Base-by-base conservation (phyloP, 768 basidiomycete genomes). In the Serendipita sp. region DNA sequence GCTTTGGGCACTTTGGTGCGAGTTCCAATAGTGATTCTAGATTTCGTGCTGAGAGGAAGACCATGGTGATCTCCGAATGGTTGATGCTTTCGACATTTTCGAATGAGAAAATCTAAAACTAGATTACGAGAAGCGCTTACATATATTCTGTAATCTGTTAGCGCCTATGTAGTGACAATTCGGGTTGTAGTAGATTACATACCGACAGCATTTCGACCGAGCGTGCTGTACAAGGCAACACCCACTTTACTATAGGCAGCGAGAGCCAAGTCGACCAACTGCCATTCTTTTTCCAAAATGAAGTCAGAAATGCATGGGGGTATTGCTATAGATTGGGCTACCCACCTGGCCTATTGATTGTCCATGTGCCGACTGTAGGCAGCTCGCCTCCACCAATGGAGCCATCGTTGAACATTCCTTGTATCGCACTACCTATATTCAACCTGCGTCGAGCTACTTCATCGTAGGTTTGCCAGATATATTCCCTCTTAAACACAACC, bases 131-230 rank as follows among this genome's bases (percentile, higher is more conserved):
- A 53, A 22, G 2, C 24, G 31, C 71, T 70, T 78, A 89, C 88
- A 89, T 86, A 71, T 83, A 88, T 74, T 86, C 88, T 90, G 68
- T 13, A 45, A 56, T 11, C 11, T 11, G 31, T 22, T 22, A 50
- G 20, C 20, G 28, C 5, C 17, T 9, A 28, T 58, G 4, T 58
- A 13, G 28, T n/a, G n/a, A n/a, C n/a, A n/a, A n/a, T 22, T 22
- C 24, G 1, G 53, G 14, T 1, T 5, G 45, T 17, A 5, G n/a
- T 48, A 20, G 7, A 43, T 5, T 33, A 70, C 86, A 72, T 68
- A 89, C 90, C 90, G 64, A 93, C 90, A 58, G 90, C 85, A 69
- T 92, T 87, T 66, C 83, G 84, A 11, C 96, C 96, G 45, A 98
- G 76, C 0, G 94, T 97, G 70, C 97, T 93, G 73, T 99, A 99